Evolutionary conservation across 2,329 filamentous ascomycete genomes (phyloP).

Genomic region (Aspergillus costaricaensis): DNA sequence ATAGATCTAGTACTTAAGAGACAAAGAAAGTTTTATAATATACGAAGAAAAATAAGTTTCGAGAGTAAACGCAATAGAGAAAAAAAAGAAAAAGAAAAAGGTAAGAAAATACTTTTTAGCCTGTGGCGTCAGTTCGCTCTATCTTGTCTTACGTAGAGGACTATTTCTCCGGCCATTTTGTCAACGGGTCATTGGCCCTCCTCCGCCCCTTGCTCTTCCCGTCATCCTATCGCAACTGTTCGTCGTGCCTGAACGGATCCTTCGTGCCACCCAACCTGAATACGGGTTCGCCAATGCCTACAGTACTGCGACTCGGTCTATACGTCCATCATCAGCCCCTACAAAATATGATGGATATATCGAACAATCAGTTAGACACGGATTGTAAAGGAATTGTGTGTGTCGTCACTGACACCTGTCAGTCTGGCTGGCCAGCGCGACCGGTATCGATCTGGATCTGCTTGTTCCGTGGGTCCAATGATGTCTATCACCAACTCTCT

Average conservation of each 20-base stretch:
- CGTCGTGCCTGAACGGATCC: slow-evolving; percentile 1
- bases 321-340: not conserved
- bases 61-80: not conserved
- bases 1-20: too few relatives aligned
- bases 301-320: not conserved
- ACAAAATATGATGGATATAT: not conserved
- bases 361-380: not conserved
- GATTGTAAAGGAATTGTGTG: not conserved
- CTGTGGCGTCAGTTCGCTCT: not conserved
- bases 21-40: too few relatives aligned
- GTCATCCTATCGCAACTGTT: not conserved
- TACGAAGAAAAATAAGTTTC: not conserved
- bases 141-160: slow-evolving; percentile 20
- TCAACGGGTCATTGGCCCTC: slow-evolving; percentile 12
- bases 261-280: not conserved
- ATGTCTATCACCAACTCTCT: slow-evolving; percentile 1
- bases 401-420: slow-evolving; percentile 7
- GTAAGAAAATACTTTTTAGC: not conserved
- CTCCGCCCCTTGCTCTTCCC: not conserved
- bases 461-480: slow-evolving; percentile 3
- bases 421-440: not conserved
- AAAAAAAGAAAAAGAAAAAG: not conserved
- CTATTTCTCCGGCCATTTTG: slow-evolving; percentile 12
- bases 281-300: not conserved
- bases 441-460: slow-evolving; percentile 4